Percentiles rank a stretch among this genome's conserved stretches.
Conservation (phyloP, 805 yeast species). For the Jamesozyma jinghongensis region DNA sequence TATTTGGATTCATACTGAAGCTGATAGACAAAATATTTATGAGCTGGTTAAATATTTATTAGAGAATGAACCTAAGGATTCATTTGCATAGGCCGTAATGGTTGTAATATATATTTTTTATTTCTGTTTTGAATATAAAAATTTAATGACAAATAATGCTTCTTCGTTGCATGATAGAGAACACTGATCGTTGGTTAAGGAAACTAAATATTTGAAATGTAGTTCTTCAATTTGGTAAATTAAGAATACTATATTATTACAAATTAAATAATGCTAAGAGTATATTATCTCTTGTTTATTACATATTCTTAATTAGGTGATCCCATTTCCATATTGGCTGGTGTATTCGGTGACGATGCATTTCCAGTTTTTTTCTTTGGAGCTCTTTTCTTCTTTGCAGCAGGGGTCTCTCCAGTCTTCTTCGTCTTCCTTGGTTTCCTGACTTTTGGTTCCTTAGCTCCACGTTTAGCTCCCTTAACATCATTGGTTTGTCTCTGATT, state of each 20-base stretch:
- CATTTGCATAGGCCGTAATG: constrained; percentile 17
- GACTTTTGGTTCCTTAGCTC: constrained; percentile 15
- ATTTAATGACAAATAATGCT: too few species aligned
- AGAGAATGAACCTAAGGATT: constrained; percentile 28
- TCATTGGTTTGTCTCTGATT: background rate
- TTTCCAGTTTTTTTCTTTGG: background rate
- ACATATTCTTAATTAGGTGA: constrained; percentile 1
- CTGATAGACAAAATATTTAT: constrained; percentile 52
- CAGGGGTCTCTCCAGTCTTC: constrained; percentile 21
- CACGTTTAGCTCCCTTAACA: background rate
- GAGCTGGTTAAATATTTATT: constrained; percentile 34
- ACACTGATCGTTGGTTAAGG: too few species aligned
- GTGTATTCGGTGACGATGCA: constrained; percentile 1
- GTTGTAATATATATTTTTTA: too few species aligned
- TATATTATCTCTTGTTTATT: too few species aligned
- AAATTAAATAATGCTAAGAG: too few species aligned
- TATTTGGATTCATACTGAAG: constrained; percentile 65
- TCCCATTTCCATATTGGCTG: background rate
- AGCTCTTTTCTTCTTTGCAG: constrained; percentile 20
- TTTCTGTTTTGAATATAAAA: too few species aligned
- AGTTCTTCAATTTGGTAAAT: too few species aligned
- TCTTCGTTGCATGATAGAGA: too few species aligned
- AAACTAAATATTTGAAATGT: too few species aligned
- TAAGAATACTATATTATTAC: too few species aligned
- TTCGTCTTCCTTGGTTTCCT: constrained; percentile 27